Base-by-base conservation (phyloP, 73 alveolate species). In the Breviolum minutum region DNA sequence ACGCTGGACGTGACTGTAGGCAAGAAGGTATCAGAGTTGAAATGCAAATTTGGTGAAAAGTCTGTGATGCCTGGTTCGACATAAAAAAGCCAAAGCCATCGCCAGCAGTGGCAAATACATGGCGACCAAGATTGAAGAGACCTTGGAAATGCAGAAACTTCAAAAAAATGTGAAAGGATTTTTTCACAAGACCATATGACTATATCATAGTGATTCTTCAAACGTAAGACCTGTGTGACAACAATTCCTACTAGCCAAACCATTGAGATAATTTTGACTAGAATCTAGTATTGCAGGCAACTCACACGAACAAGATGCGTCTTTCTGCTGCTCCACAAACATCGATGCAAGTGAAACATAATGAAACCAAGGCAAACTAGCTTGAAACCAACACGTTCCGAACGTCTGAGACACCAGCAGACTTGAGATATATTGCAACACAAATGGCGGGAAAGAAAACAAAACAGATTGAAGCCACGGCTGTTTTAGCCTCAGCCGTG, bases 41-140 rank as follows among this genome's bases (percentile, higher is more conserved):
- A 40, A 40, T 40, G 54, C 54, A 73, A 73, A 24, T 3, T 29
- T 6, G 66, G 54, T 12, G 29, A 48, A 14, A 22, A 27, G 64
- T 73, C 32, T 22, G 30, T 8, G 30, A 32, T 63, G 90, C 98
- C 98, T 79, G 60, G 98, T 92, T 32, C 98, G 85, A 24, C 54
- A 17, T 29, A 92, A 9, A 48, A 92, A 92, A 30, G 90, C 68
- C 32, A 79, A 32, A 12, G 98, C 89, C 98, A 92, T 92, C 22
- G 66, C 79, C 74, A 92, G 90, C 98, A 79, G n/a, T 20, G 98
- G 98, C 90, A 92, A n/a, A 19, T 92, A 92, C 98, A 92, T 92
- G 64, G 98, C 89, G 3, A 92, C 62, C n/a, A 92, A 26, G 54
- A 92, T 61, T 9, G 98, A n/a, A 30, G 90, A 73, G 81, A 86